A percentile compares a stretch with the other conserved stretches of the same genome.
phyloP scores from a whole-genome alignment of 1,139 yeast species.

The Scheffersomyces insectosa region DNA sequence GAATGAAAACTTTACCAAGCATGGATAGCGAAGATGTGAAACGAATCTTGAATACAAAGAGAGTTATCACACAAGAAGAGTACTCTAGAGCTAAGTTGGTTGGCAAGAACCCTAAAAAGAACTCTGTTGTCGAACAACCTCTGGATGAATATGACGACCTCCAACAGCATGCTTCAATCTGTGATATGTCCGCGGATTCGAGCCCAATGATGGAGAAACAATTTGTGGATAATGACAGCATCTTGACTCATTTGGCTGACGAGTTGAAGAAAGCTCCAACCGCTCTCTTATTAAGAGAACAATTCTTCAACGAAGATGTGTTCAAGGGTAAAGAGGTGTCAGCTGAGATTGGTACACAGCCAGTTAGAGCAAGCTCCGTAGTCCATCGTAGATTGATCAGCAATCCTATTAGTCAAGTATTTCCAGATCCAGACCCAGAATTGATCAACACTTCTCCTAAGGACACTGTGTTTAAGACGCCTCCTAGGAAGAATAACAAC shows the following conservation, averaged over 20 bases:
- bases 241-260: conserved; percentile 34
- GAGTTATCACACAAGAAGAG: conserved; percentile 45
- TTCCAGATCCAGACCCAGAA: conserved; percentile 43
- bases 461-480: conserved; percentile 27
- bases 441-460: conserved; percentile 22
- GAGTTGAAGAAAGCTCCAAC: conserved; percentile 38
- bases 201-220: conserved; percentile 2
- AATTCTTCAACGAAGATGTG: conserved; percentile 37
- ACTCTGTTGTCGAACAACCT: conserved; percentile 33
- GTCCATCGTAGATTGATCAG: conserved; percentile 10
- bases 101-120: conserved; percentile 27
- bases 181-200: conserved; percentile 34
- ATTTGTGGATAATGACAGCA: conserved; percentile 3
- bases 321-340: conserved; percentile 12
- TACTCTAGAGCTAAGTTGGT: conserved; percentile 37
- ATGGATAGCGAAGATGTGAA: conserved; percentile 51
- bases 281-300: conserved; percentile 35
- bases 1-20: conserved; percentile 48
- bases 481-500: conserved; percentile 17
- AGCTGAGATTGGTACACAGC: conserved; percentile 12
- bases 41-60: conserved; percentile 40
- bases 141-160: conserved; percentile 29
- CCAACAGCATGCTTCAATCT: conserved; percentile 45
- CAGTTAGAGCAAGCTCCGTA: conserved; percentile 16
- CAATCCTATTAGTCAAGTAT: conserved; percentile 11